phyloP scores from a whole-genome alignment of 345 rosid genomes.

The Pistacia atlantica region DNA sequence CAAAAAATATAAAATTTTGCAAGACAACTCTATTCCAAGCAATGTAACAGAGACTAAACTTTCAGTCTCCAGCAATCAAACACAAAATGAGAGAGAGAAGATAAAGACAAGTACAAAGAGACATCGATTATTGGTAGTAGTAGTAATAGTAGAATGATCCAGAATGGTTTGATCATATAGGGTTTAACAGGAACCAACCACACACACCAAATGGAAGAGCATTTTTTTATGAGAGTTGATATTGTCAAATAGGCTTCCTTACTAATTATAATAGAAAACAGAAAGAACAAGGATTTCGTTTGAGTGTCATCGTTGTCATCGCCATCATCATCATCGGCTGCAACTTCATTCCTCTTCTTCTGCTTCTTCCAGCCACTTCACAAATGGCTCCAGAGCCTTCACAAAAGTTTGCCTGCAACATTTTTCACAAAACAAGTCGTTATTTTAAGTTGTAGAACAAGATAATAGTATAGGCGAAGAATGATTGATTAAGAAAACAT shows the following conservation, averaged over 20 bases:
- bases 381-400: constrained; percentile 89
- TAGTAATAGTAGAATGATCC: background rate
- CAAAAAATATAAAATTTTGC: too few species aligned
- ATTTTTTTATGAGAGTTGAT: constrained; percentile 3
- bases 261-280: background rate
- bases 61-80: too few species aligned
- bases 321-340: background rate
- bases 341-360: constrained; percentile 82
- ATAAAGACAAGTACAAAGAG: background rate
- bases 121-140: constrained; percentile 16
- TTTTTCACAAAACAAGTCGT: background rate
- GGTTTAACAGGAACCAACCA: background rate
- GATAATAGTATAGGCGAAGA: background rate
- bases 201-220: constrained; percentile 21
- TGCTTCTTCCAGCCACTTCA: constrained; percentile 98
- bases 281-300: background rate
- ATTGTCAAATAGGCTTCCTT: background rate
- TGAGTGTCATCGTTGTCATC: too few species aligned
- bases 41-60: too few species aligned
- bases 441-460: background rate
- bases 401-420: constrained; percentile 80
- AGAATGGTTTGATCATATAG: constrained; percentile 11
- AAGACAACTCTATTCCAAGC: too few species aligned
- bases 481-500: too few species aligned
- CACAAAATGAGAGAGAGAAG: background rate